Conservation (phyloP, 192 early-diverging fungal genomes). For the Coemansia sp. region DNA sequence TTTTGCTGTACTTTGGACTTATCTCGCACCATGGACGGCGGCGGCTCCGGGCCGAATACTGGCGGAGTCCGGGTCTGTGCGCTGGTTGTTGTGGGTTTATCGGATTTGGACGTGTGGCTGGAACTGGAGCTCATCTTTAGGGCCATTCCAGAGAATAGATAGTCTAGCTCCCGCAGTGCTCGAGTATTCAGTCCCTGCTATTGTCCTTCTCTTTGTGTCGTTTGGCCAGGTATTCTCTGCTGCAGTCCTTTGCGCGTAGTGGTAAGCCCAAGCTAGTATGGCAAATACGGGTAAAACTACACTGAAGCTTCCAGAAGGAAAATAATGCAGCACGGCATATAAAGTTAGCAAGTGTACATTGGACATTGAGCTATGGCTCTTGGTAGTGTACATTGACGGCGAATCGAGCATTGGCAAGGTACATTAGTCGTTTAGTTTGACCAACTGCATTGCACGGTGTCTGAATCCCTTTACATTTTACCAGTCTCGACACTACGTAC, state of each 20-base stretch:
- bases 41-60: constrained; percentile 46
- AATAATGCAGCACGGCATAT: not conserved
- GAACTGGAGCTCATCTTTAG: constrained; percentile 13
- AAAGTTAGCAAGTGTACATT: not conserved
- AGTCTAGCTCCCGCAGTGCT: not conserved
- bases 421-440: no score
- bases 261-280: not conserved
- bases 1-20: constrained; percentile 7
- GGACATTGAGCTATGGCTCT: not conserved
- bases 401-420: no score
- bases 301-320: not conserved
- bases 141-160: constrained; percentile 3
- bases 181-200: not conserved
- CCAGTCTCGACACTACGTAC: not conserved
- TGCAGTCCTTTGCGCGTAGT: not conserved
- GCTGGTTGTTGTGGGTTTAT: not conserved
- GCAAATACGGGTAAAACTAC: not conserved
- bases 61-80: not conserved
- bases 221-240: not conserved
- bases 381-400: no score
- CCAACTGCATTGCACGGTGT: not conserved
- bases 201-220: not conserved
- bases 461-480: not conserved
- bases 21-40: constrained; percentile 42
- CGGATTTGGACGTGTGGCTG: not conserved